Evolutionary conservation across 345 rosid genomes (phyloP).

Genomic region (Syzygium grande): DNA sequence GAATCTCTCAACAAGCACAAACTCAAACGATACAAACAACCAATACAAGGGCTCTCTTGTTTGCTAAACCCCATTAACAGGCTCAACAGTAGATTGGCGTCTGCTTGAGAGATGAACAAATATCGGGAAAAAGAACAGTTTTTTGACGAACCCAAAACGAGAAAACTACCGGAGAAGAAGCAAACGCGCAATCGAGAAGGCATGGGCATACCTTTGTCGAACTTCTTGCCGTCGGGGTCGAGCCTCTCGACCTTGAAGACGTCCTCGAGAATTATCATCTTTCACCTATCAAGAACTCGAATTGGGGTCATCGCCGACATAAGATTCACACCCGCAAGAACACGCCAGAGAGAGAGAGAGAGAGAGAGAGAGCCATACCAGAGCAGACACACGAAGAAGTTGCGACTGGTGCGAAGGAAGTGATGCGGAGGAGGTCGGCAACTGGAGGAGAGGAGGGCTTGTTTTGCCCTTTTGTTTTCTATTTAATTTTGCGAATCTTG

Average conservation of each 20-base stretch:
- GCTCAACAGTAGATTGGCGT: not conserved
- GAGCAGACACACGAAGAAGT: not conserved
- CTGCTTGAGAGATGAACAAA: not conserved
- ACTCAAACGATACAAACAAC: not conserved
- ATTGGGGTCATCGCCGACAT: not conserved
- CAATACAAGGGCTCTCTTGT: not conserved
- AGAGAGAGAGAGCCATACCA: not conserved
- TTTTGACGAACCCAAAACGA: not conserved
- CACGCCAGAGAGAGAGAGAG: not conserved
- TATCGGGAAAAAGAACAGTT: not conserved
- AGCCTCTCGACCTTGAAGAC: slow-evolving; percentile 51
- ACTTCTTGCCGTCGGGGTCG: slow-evolving; percentile 79
- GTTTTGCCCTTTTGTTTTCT: not conserved
- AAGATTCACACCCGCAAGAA: not conserved
- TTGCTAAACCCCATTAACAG: not conserved
- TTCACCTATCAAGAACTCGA: not conserved
- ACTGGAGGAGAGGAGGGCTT: not conserved
- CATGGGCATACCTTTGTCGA: slow-evolving; percentile 53
- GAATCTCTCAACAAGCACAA: not conserved
- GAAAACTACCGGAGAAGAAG: not conserved
- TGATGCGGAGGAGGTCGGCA: not conserved
- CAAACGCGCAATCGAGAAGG: not conserved
- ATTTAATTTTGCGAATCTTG: not conserved
- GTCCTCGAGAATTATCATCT: slow-evolving; percentile 42
- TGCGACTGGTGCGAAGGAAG: not conserved